Evolutionary conservation across 148 eudicot genomes (phyloP), one percentile per base, ranked within the genome.

Genomic region (Cornus suecica): DNA sequence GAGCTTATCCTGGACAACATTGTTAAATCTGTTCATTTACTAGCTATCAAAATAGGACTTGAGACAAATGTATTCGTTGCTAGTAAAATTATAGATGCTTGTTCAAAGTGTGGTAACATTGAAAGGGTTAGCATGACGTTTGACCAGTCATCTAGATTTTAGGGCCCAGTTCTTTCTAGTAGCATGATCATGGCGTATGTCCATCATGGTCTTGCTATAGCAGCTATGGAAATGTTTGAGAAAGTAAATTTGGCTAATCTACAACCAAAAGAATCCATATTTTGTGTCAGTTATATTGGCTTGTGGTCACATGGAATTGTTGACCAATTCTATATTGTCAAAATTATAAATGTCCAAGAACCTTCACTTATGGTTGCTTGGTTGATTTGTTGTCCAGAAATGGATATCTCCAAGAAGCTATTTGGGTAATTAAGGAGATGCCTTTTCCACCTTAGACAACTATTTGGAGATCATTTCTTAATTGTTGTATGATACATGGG

Each of bases 401-500:
- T 65, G 82, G 82, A 30, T 66, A 48, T 52, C 66, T 80, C 48
- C 69, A 71, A 69, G 78, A 80, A 24, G 82, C 79, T n/a, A 69
- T 32, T 27, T 11, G 54, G 14, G 24, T 75, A 14, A 75, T 80
- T 23, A 66, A 62, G 75, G 32, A 14, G 26, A 80, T 80, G 79
- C 82, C 78, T 16, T 75, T 69, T 75, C 45, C 77, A 69, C 78
- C 82, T 74, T 80, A 78, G 82, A 78, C 82, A 14, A 75, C 82
- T 64, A 80, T 80, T 34, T 80, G 65, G 71, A 75, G 82, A 80
- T 75, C 82, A 48, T 80, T 74, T 24, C 78, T 80, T 32, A 75
- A 75, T 23, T 78, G 79, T 62, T 80, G 82, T 54, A 80, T 74
- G 56, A 75, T 80, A 70, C 79, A 80, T 22, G 79, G 79, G 32